Percentiles rank a stretch among this genome's conserved stretches.
phyloP scores from a whole-genome alignment of 106 monocot species.

The Acorus calamus region DNA sequence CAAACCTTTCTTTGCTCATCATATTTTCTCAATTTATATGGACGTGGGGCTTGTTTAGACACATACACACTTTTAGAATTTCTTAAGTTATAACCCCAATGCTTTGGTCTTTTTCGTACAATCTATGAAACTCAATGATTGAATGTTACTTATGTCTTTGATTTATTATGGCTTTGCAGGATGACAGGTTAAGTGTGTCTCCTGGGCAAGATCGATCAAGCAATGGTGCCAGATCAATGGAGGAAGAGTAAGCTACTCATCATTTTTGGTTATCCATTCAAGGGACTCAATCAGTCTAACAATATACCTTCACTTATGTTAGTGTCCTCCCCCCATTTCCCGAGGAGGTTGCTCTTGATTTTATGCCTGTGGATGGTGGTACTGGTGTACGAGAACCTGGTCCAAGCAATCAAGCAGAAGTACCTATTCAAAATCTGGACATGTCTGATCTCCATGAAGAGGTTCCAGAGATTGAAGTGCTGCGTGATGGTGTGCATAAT shows the following conservation, averaged over 20 bases:
- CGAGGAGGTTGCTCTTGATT: constrained; percentile 8
- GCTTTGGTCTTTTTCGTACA: not conserved
- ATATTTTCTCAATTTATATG: not conserved
- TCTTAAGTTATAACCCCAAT: not conserved
- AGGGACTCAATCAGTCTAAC: not conserved
- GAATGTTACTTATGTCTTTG: not conserved
- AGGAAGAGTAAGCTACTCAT: constrained; percentile 40
- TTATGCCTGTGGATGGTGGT: constrained; percentile 13
- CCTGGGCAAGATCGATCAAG: constrained; percentile 6
- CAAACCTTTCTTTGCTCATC: not conserved
- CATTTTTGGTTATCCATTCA: not conserved
- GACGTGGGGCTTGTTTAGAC: not conserved
- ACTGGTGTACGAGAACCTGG: not conserved
- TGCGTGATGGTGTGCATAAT: constrained; percentile 35
- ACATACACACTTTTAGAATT: no score
- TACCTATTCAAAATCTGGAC: not conserved
- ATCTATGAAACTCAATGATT: not conserved
- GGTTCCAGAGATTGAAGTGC: constrained; percentile 30
- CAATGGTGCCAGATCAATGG: constrained; percentile 18
- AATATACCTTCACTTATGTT: constrained; percentile 6
- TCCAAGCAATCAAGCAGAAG: constrained; percentile 4
- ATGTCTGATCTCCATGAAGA: constrained; percentile 8
- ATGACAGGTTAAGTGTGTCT: constrained; percentile 12
- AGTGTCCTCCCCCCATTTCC: constrained; percentile 33
- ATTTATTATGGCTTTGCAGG: constrained; percentile 11